A percentile compares a stretch with the other conserved stretches of the same genome.
Evolutionary conservation across 2,329 filamentous ascomycete species (phyloP).

Genomic region (Fusarium sp.): DNA sequence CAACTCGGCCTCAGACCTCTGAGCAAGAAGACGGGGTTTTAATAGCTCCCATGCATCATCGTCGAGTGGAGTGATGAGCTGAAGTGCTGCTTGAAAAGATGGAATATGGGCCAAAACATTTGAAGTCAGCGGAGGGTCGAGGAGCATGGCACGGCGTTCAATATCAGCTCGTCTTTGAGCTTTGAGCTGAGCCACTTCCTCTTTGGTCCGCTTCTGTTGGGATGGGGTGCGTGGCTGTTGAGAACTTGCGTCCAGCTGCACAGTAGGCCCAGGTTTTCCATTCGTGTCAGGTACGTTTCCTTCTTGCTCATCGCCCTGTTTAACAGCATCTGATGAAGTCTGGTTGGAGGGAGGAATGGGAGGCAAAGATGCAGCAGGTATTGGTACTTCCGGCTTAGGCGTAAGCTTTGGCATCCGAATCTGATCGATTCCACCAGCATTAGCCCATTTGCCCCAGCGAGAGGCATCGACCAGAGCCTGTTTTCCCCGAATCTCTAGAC

Average conservation of each 20-base stretch:
- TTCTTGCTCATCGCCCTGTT: slow-evolving; percentile 14
- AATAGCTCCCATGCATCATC: slow-evolving; percentile 80
- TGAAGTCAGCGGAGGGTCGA: slow-evolving; percentile 76
- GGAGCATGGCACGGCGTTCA: slow-evolving; percentile 75
- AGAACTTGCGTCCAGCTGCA: slow-evolving; percentile 13
- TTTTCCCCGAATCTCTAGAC: slow-evolving; percentile 75
- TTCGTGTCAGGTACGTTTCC: slow-evolving; percentile 6
- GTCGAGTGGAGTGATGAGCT: slow-evolving; percentile 77
- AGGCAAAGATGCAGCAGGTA: background rate
- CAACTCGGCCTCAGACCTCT: slow-evolving; percentile 76
- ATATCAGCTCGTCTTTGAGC: slow-evolving; percentile 77
- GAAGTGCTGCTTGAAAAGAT: slow-evolving; percentile 80
- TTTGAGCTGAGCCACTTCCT: slow-evolving; percentile 76
- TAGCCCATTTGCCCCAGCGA: slow-evolving; percentile 83
- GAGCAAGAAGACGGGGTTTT: slow-evolving; percentile 76
- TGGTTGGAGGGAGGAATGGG: slow-evolving; percentile 7
- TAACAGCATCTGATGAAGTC: background rate
- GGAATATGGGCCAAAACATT: slow-evolving; percentile 78
- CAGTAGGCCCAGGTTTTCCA: slow-evolving; percentile 12
- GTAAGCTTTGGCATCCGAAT: slow-evolving; percentile 52
- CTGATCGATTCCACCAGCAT: slow-evolving; percentile 58
- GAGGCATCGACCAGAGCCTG: slow-evolving; percentile 72
- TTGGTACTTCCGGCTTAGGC: slow-evolving; percentile 4
- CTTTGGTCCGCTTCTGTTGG: slow-evolving; percentile 68
- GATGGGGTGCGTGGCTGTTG: slow-evolving; percentile 10